Evolutionary conservation across 768 basidiomycete genomes (phyloP).

Genomic region (Suillus paluster): DNA sequence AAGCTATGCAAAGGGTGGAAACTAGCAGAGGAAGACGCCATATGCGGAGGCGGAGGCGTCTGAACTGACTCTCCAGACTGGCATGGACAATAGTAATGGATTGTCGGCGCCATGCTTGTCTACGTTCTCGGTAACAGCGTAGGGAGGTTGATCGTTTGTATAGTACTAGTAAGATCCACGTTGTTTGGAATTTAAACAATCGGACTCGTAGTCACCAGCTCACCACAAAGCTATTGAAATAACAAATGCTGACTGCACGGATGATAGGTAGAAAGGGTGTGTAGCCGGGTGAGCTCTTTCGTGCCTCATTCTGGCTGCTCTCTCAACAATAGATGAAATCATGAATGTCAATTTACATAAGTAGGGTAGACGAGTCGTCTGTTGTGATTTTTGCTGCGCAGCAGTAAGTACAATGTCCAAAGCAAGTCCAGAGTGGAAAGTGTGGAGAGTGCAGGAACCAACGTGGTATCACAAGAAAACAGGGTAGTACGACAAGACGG

Average conservation of each 20-base stretch:
- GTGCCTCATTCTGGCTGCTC: not conserved
- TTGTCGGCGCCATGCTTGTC: conserved; percentile 43
- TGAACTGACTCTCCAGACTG: conserved; percentile 49
- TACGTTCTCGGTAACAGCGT: not conserved
- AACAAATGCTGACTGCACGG: too few relatives aligned
- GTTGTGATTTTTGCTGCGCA: not conserved
- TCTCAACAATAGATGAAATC: not conserved
- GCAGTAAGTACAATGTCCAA: not conserved
- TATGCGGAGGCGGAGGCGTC: conserved; percentile 71
- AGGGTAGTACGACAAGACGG: not conserved
- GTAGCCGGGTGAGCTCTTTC: too few relatives aligned
- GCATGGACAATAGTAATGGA: conserved; percentile 78
- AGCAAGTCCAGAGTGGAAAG: too few relatives aligned
- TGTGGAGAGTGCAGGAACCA: not conserved
- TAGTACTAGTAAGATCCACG: not conserved
- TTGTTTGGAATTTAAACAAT: not conserved
- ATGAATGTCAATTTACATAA: not conserved
- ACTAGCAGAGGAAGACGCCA: conserved; percentile 76
- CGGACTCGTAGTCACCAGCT: not conserved
- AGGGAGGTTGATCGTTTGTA: not conserved
- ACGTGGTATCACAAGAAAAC: not conserved
- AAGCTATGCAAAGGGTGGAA: conserved; percentile 86
- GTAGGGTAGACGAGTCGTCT: not conserved
- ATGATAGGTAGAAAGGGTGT: not conserved
- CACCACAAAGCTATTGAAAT: not conserved